phyloP scores from a whole-genome alignment of 2,329 filamentous ascomycete genomes.

The Leptographium lundbergii region DNA sequence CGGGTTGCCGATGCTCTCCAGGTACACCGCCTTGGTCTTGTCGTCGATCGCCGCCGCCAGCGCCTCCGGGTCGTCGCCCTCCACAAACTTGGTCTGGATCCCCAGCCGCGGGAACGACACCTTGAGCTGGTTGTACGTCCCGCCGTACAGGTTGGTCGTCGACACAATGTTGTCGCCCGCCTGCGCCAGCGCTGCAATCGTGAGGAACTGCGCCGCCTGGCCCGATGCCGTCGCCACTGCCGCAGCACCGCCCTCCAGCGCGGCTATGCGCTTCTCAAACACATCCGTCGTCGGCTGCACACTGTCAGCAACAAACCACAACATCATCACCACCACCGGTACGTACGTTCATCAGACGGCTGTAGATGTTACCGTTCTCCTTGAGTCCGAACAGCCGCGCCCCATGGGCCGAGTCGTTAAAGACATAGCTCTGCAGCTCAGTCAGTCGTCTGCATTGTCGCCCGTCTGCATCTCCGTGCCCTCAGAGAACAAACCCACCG shows the following conservation, averaged over 20 bases:
- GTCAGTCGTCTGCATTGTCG: not conserved
- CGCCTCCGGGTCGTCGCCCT: constrained; percentile 66
- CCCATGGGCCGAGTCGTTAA: constrained; percentile 93
- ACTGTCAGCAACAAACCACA: not conserved
- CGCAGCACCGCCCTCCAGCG: constrained; percentile 81
- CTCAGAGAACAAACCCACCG: constrained; percentile 31
- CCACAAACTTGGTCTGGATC: constrained; percentile 77
- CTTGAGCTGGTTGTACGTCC: constrained; percentile 96
- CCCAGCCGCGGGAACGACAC: constrained; percentile 79
- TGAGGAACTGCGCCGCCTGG: constrained; percentile 86
- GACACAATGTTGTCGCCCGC: constrained; percentile 88
- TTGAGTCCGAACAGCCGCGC: constrained; percentile 93
- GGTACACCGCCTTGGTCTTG: constrained; percentile 81
- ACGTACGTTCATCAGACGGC: constrained; percentile 81
- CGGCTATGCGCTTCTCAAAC: constrained; percentile 93
- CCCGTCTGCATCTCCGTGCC: not conserved
- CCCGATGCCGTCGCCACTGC: constrained; percentile 78
- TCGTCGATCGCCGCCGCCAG: constrained; percentile 78
- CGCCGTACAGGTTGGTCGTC: constrained; percentile 83
- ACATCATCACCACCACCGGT: constrained; percentile 24
- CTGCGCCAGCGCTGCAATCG: constrained; percentile 71
- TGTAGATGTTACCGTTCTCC: constrained; percentile 97
- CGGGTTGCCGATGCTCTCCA: constrained; percentile 90
- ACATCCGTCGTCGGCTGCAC: constrained; percentile 78
- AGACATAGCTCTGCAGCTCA: constrained; percentile 56